Conservation (phyloP, 2,329 filamentous ascomycete species). For the Cucurbitaria berberidis region DNA sequence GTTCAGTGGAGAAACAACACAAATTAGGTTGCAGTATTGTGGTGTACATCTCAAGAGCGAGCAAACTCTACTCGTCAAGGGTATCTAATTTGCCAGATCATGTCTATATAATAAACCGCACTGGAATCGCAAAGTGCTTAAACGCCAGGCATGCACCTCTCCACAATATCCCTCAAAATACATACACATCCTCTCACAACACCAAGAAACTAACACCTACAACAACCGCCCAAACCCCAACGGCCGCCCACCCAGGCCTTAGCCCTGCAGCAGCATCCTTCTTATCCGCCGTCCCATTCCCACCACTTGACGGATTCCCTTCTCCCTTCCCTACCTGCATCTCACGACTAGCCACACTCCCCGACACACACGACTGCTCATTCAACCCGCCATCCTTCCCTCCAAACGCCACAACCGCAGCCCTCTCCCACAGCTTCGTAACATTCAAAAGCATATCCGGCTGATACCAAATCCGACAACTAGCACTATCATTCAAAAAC, state of each 20-base stretch:
- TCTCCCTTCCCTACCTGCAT: slow-evolving; percentile 35
- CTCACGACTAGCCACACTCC: slow-evolving; percentile 35
- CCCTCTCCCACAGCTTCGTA: slow-evolving; percentile 59
- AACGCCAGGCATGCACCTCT: neutral
- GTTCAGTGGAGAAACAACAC: too few relatives aligned
- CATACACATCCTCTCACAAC: neutral
- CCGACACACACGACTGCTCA: slow-evolving; percentile 34
- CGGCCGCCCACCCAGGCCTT: slow-evolving; percentile 17
- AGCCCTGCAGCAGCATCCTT: slow-evolving; percentile 22
- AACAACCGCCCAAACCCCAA: slow-evolving; percentile 14
- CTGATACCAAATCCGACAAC: slow-evolving; percentile 68
- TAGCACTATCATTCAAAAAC: slow-evolving; percentile 66
- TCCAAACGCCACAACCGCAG: slow-evolving; percentile 36
- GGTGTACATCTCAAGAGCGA: neutral
- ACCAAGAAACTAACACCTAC: slow-evolving; percentile 11
- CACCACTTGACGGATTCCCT: slow-evolving; percentile 22
- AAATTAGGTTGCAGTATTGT: neutral
- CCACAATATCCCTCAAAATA: neutral
- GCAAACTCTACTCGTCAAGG: neutral
- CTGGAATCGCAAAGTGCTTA: neutral
- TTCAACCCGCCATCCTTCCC: slow-evolving; percentile 36
- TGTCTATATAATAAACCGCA: neutral
- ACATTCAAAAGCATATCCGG: slow-evolving; percentile 59
- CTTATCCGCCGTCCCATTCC: slow-evolving; percentile 11
- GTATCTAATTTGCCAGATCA: neutral